A percentile compares a stretch with the other conserved stretches of the same genome.
Conservation (phyloP, 2,329 filamentous ascomycete species). For the Colletotrichum sp. region DNA sequence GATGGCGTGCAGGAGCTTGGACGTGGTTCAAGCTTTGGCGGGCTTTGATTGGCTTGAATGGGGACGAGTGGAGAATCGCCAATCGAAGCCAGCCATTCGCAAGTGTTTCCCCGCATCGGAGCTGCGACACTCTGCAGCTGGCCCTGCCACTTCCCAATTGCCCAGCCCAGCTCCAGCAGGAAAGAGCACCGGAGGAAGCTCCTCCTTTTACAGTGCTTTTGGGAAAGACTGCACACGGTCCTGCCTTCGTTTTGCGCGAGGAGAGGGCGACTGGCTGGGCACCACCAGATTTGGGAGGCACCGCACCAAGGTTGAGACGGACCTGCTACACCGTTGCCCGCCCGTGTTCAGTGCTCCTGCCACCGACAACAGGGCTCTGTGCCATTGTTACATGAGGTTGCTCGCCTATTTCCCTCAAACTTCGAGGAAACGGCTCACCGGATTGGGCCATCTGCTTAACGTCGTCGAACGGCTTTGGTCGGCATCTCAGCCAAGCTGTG, state of each 20-base stretch:
- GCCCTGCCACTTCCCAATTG: background rate
- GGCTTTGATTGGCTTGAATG: background rate
- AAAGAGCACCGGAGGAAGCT: background rate
- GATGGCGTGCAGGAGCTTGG: constrained; percentile 21
- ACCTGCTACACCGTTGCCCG: background rate
- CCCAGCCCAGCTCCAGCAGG: background rate
- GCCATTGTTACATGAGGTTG: background rate
- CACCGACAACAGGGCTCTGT: background rate
- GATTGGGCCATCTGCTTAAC: background rate
- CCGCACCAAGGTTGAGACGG: constrained; percentile 8
- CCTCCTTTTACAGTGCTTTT: no score
- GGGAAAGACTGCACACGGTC: no score
- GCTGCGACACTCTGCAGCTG: background rate
- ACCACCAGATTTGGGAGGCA: background rate
- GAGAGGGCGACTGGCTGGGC: background rate
- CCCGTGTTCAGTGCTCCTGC: background rate
- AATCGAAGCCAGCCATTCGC: background rate
- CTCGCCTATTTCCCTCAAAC: background rate
- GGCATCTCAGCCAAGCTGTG: background rate
- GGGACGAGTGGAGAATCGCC: background rate
- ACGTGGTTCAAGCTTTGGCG: background rate
- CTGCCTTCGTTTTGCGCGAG: background rate
- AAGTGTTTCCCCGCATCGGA: constrained; percentile 14
- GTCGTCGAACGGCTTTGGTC: background rate
- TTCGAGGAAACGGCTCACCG: background rate